phyloP scores from a whole-genome alignment of 495 filamentous ascomycete species.

The Bryoglossum gracile region DNA sequence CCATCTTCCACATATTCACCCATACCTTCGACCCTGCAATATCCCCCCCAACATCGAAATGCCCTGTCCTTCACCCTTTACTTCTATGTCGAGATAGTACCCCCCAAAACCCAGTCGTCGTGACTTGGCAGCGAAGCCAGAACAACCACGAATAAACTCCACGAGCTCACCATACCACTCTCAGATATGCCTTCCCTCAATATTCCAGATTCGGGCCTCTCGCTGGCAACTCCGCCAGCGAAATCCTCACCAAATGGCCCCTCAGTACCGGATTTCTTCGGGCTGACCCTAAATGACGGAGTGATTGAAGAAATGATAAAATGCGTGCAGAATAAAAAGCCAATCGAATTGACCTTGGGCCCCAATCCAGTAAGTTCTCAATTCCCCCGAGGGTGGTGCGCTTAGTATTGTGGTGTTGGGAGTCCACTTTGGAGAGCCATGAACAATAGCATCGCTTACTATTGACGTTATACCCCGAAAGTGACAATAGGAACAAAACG shows the following conservation, averaged over 20 bases:
- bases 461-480: slow-evolving; percentile 24
- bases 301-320: slow-evolving; percentile 66
- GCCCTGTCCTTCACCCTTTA: slow-evolving; percentile 5
- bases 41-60: slow-evolving; percentile 5
- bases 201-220: slow-evolving; percentile 45
- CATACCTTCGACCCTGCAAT: neutral
- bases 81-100: slow-evolving; percentile 19
- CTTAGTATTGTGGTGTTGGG: neutral
- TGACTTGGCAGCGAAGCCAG: slow-evolving; percentile 10
- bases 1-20: neutral
- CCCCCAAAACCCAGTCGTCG: slow-evolving; percentile 3
- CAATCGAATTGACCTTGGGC: slow-evolving; percentile 50
- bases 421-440: neutral
- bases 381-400: slow-evolving; percentile 7
- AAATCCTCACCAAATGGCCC: slow-evolving; percentile 14
- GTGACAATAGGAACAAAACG: slow-evolving; percentile 22
- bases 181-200: slow-evolving; percentile 36
- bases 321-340: slow-evolving; percentile 54
- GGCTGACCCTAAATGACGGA: slow-evolving; percentile 55
- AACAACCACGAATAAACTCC: slow-evolving; percentile 1
- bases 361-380: slow-evolving; percentile 45
- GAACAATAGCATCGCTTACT: slow-evolving; percentile 28
- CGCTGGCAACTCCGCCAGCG: slow-evolving; percentile 32
- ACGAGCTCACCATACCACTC: neutral
- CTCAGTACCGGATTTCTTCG: slow-evolving; percentile 42